Evolutionary conservation across 768 basidiomycete species (phyloP).

Genomic region (Boletus sp.): DNA sequence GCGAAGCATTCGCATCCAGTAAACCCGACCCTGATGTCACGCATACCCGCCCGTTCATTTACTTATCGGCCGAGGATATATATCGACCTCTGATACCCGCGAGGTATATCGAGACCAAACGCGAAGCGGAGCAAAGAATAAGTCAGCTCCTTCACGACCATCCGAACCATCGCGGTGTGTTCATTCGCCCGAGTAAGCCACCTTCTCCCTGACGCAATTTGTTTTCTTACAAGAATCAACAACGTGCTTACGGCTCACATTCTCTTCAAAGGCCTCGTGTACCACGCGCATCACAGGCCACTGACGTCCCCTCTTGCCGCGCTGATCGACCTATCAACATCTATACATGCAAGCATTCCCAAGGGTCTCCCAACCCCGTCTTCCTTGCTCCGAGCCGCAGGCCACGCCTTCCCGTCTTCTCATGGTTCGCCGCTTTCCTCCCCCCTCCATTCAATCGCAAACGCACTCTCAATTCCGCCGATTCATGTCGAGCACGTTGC

Average conservation of each 20-base stretch:
- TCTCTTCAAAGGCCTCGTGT: slow-evolving; percentile 72
- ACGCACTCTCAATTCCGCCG: slow-evolving; percentile 79
- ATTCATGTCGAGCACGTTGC: slow-evolving; percentile 97
- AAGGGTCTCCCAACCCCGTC: slow-evolving; percentile 61
- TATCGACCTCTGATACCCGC: slow-evolving; percentile 83
- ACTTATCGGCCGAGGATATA: slow-evolving; percentile 86
- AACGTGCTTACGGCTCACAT: slow-evolving; percentile 12
- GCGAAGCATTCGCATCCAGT: slow-evolving; percentile 67
- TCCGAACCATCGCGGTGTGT: slow-evolving; percentile 61
- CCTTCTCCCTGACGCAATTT: slow-evolving; percentile 3
- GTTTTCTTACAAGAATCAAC: slow-evolving; percentile 7
- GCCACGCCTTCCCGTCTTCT: slow-evolving; percentile 35
- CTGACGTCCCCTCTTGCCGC: slow-evolving; percentile 82
- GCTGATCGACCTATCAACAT: slow-evolving; percentile 75
- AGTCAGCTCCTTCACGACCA: slow-evolving; percentile 44
- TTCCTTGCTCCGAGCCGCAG: slow-evolving; percentile 52
- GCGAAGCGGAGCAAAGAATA: slow-evolving; percentile 80
- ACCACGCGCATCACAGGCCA: slow-evolving; percentile 93
- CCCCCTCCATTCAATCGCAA: slow-evolving; percentile 64
- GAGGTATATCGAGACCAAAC: slow-evolving; percentile 91
- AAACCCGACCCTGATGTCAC: slow-evolving; percentile 29
- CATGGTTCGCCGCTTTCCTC: slow-evolving; percentile 37
- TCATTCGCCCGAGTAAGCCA: slow-evolving; percentile 83
- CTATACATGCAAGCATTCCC: slow-evolving; percentile 61
- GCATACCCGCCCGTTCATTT: slow-evolving; percentile 71